Evolutionary conservation across 495 filamentous ascomycete genomes (phyloP).

Genomic region (Aspergillus egyptiacus): DNA sequence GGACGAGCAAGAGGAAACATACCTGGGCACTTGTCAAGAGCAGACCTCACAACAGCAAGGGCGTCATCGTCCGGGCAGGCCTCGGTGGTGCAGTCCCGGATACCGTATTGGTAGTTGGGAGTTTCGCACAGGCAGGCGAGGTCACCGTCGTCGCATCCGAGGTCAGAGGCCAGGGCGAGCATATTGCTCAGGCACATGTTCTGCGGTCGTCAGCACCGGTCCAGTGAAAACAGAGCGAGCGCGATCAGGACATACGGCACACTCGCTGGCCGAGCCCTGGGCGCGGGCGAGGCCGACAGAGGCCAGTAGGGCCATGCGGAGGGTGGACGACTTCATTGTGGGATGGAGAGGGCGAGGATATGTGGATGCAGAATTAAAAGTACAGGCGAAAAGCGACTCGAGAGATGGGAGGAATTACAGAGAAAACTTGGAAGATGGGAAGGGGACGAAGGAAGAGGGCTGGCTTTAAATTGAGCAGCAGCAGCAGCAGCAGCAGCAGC

Average conservation of each 20-base stretch:
- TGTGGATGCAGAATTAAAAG: neutral
- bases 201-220: conserved; percentile 33
- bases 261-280: conserved; percentile 28
- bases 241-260: conserved; percentile 30
- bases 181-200: conserved; percentile 69
- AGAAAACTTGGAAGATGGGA: conserved; percentile 9
- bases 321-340: conserved; percentile 40
- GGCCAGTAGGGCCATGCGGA: conserved; percentile 34
- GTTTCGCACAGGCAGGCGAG: conserved; percentile 65
- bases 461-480: conserved; percentile 15
- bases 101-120: conserved; percentile 62
- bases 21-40: conserved; percentile 32
- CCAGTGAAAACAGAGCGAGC: neutral
- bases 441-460: conserved; percentile 7
- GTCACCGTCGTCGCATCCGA: conserved; percentile 56
- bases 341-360: neutral
- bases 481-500: neutral
- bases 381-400: conserved; percentile 2
- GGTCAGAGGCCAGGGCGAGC: conserved; percentile 50
- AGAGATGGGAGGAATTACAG: neutral
- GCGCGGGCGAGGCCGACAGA: conserved; percentile 27
- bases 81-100: conserved; percentile 71
- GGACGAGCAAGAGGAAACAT: neutral
- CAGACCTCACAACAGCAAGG: conserved; percentile 31
- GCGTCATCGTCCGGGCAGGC: conserved; percentile 51